These are phyloP conservation scores for Acorus calamus DNA, from an alignment of 106 monocot genomes.

Conservation along the genomic window DNA sequence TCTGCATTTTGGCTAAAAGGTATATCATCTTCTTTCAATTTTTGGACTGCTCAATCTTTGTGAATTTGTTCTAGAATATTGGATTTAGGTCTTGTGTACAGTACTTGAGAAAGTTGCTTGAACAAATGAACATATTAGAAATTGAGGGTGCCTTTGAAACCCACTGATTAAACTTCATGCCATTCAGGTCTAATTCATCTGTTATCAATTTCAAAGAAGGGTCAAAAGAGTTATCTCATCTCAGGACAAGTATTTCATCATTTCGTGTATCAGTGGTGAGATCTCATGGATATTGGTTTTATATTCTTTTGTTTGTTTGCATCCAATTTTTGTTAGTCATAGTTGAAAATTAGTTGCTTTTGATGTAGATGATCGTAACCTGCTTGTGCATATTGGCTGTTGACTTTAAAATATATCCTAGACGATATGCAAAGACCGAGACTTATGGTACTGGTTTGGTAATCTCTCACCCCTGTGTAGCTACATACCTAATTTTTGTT, in stretches of 20 bases:
- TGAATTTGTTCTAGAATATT: no score
- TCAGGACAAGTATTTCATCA: conserved; percentile 50
- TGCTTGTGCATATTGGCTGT: conserved; percentile 94
- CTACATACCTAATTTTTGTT: not conserved
- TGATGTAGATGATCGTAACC: conserved; percentile 58
- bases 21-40: conserved; percentile 11
- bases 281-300: not conserved
- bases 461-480: conserved; percentile 11
- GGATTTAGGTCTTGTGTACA: no score
- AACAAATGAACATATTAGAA: no score
- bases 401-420: conserved; percentile 90
- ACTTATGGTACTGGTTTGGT: conserved; percentile 89
- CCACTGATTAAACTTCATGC: not conserved
- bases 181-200: conserved; percentile 13
- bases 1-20: conserved; percentile 52
- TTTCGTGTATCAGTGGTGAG: conserved; percentile 79
- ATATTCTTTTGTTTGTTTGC: not conserved
- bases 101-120: no score
- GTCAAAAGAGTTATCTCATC: conserved; percentile 14
- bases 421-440: conserved; percentile 96
- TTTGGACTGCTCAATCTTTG: no score
- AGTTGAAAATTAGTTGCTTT: not conserved
- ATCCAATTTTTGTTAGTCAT: not conserved
- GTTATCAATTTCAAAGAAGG: no score
- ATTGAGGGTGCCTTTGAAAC: no score